Conservation (phyloP, 1,139 yeast genomes). For the Lodderomyces elongisporus region DNA sequence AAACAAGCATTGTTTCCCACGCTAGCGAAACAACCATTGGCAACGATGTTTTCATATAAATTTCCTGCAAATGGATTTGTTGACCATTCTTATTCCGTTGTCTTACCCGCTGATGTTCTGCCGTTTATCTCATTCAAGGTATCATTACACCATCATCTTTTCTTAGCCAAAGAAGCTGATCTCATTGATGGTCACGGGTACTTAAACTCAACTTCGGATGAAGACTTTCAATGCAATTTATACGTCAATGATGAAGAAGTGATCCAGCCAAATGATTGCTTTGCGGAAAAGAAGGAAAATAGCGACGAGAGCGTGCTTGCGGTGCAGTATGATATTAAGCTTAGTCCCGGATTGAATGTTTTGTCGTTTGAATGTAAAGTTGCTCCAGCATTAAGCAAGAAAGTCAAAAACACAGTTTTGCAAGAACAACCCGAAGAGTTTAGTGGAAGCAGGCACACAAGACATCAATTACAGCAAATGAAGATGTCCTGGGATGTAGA, state of each 20-base stretch:
- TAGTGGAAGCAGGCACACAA: constrained; percentile 39
- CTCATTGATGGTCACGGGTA: constrained; percentile 30
- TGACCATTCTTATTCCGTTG: constrained; percentile 37
- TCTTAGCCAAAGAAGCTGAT: constrained; percentile 30
- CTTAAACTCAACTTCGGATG: constrained; percentile 23
- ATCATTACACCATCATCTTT: constrained; percentile 38
- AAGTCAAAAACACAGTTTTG: constrained; percentile 23
- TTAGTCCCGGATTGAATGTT: constrained; percentile 45
- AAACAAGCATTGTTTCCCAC: constrained; percentile 33
- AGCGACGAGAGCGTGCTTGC: constrained; percentile 22
- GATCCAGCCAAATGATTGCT: constrained; percentile 31
- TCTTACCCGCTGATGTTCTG: constrained; percentile 41
- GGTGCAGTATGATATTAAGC: constrained; percentile 45
- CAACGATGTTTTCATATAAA: constrained; percentile 41
- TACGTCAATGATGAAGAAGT: constrained; percentile 49
- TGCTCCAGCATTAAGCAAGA: constrained; percentile 33
- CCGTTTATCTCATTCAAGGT: constrained; percentile 43
- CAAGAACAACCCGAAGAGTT: constrained; percentile 22
- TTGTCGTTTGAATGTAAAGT: constrained; percentile 45
- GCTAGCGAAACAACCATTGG: constrained; percentile 20
- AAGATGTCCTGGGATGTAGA: constrained; percentile 48
- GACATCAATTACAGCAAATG: constrained; percentile 45
- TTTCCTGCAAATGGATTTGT: constrained; percentile 43
- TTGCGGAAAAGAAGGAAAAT: constrained; percentile 20
- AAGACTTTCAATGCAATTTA: constrained; percentile 42